Base-by-base conservation (phyloP, 139 green algal genomes). In the Zygnema circumcarinatum region DNA sequence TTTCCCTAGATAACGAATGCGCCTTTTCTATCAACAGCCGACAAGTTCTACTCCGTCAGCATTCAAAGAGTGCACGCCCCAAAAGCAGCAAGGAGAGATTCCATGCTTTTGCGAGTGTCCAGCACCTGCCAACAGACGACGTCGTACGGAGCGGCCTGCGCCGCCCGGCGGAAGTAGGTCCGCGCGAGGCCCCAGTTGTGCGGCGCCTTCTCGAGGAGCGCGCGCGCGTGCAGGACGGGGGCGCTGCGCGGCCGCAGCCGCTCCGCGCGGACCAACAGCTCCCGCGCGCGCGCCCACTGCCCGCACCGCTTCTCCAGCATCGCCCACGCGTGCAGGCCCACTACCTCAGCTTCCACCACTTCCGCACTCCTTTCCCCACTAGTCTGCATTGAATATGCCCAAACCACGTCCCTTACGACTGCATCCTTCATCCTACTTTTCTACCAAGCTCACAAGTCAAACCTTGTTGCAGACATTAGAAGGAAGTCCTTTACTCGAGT, bases 271-370 rank as follows among this genome's bases (percentile, higher is more conserved):
- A 69, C 41, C 31, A 90, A 69, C 16, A 90, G 85, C n/a, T 81
- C 36, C 29, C 85, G 79, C 32, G 76, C 75, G 38, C 68, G 47
- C 11, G 85, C 47, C 82, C 33, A 80, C 40, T 87, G 83, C 38
- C 85, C 85, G 22, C 79, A 67, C 29, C 47, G 53, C 54, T 89
- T 40, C 85, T 90, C 85, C 75, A 90, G 40, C 76, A 90, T 87
- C 25, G 85, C 85, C 85, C 85, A 90, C 1, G 80, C 79, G 54
- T 90, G 85, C 62, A 87, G 81, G 20, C 81, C 81, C 67, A 40
- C 35, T 31, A 38, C 42, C 80, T 32, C 22, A 68, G 41, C 80
- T 40, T 81, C 53, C 52, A 80, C 47, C 16, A 78, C 69, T 78
- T 3, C 16, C 11, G 69, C 7, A 7, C 69, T 39, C 36, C 11